Percentiles rank a stretch among this genome's conserved stretches.
Evolutionary conservation across 441 rosid genomes (phyloP).

Genomic region (Sinapis alba): DNA sequence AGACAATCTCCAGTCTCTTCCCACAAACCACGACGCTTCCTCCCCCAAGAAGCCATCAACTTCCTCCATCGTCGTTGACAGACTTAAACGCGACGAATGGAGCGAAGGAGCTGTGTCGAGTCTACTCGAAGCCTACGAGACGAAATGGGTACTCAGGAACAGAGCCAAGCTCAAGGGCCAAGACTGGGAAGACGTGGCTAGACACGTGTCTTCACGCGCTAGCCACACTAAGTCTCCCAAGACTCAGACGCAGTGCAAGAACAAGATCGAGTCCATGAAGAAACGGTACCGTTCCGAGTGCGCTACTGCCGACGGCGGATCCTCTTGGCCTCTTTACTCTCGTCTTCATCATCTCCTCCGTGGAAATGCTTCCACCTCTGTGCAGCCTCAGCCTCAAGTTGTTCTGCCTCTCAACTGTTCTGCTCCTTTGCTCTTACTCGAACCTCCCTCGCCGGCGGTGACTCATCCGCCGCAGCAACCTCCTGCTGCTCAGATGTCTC

Average conservation of each 20-base stretch:
- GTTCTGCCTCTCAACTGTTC: conserved; percentile 39
- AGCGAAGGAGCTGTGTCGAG: conserved; percentile 94
- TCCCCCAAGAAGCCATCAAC: conserved; percentile 45
- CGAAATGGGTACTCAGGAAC: conserved; percentile 87
- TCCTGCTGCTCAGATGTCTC: conserved; percentile 54
- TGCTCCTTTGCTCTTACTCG: conserved; percentile 54
- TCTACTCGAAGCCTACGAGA: conserved; percentile 86
- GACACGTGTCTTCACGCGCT: conserved; percentile 67
- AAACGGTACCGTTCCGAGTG: conserved; percentile 92
- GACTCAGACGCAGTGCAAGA: conserved; percentile 98
- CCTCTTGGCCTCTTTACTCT: conserved; percentile 88
- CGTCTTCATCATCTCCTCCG: conserved; percentile 87
- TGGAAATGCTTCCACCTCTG: conserved; percentile 46
- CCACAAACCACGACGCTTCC: conserved; percentile 39
- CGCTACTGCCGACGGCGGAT: conserved; percentile 63
- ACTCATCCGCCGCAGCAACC: conserved; percentile 38
- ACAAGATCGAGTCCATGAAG: conserved; percentile 99
- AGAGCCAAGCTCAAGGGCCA: conserved; percentile 95
- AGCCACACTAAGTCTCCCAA: conserved; percentile 67
- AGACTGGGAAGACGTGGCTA: conserved; percentile 98
- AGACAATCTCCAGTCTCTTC: conserved; percentile 49
- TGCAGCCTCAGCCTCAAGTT: conserved; percentile 24
- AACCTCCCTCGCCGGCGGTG: conserved; percentile 41
- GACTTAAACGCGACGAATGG: conserved; percentile 93
- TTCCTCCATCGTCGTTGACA: conserved; percentile 45